phyloP scores from a whole-genome alignment of 2,329 filamentous ascomycete genomes.

The Claviceps spartinae region DNA sequence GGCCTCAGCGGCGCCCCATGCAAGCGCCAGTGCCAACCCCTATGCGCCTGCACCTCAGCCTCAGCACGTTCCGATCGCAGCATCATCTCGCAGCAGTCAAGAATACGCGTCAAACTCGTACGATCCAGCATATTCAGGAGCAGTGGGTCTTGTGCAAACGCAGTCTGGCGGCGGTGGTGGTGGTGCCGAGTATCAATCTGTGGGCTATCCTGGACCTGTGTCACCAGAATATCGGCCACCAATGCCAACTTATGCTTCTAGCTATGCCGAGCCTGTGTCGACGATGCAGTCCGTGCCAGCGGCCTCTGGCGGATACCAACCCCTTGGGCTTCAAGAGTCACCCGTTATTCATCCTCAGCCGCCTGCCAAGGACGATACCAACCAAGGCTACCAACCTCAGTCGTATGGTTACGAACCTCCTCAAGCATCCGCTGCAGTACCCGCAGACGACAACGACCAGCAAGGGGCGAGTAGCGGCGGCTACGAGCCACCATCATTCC shows the following conservation, averaged over 20 bases:
- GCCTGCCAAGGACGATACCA: slow-evolving; percentile 9
- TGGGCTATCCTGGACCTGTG: slow-evolving; percentile 5
- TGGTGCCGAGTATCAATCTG: slow-evolving; percentile 8
- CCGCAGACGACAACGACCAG: slow-evolving; percentile 7
- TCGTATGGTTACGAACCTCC: slow-evolving; percentile 40
- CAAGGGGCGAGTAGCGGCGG: slow-evolving; percentile 24
- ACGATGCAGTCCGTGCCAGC: slow-evolving; percentile 1
- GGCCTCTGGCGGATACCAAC: slow-evolving; percentile 14
- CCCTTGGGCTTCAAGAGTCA: slow-evolving; percentile 15
- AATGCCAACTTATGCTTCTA: not conserved
- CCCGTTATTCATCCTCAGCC: slow-evolving; percentile 10
- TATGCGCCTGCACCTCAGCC: slow-evolving; percentile 27
- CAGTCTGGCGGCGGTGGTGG: slow-evolving; percentile 5
- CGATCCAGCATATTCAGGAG: slow-evolving; percentile 18
- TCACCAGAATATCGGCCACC: slow-evolving; percentile 14
- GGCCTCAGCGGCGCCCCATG: slow-evolving; percentile 6
- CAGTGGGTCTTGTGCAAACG: slow-evolving; percentile 4
- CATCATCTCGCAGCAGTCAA: not conserved
- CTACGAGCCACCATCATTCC: slow-evolving; percentile 50
- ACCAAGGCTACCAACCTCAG: slow-evolving; percentile 29
- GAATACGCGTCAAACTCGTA: slow-evolving; percentile 18
- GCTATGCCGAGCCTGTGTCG: not conserved
- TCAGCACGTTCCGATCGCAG: not conserved
- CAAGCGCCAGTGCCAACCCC: slow-evolving; percentile 12
- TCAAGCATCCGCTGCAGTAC: slow-evolving; percentile 11